These are phyloP conservation scores for Clonostachys byssicola DNA, from an alignment of 2,329 filamentous ascomycete species.

Conservation along the genomic window DNA sequence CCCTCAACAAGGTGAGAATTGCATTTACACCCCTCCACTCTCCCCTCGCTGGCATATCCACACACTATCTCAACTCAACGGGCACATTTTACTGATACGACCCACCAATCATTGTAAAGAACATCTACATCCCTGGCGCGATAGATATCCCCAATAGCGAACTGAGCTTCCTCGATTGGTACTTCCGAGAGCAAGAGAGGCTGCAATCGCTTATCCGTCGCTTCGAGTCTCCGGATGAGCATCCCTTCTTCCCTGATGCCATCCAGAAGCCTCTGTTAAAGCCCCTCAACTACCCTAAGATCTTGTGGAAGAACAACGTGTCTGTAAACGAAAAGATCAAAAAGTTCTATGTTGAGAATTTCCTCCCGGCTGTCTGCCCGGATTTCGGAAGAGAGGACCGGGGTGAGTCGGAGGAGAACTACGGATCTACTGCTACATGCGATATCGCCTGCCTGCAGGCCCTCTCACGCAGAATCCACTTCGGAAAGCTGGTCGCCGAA, in stretches of 20 bases:
- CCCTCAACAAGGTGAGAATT: conserved; percentile 59
- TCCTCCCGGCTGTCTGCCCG: conserved; percentile 81
- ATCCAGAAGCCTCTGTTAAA: conserved; percentile 80
- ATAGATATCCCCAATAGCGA: conserved; percentile 69
- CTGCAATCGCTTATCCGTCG: conserved; percentile 90
- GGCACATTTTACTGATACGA: background rate
- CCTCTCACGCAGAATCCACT: conserved; percentile 86
- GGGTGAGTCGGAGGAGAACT: conserved; percentile 87
- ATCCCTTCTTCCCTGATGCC: conserved; percentile 88
- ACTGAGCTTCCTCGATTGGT: conserved; percentile 90
- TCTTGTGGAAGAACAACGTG: conserved; percentile 84
- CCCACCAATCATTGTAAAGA: conserved; percentile 26
- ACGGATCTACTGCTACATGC: conserved; percentile 85
- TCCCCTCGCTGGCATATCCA: background rate
- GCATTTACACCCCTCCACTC: background rate
- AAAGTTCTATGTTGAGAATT: conserved; percentile 73
- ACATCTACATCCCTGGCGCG: conserved; percentile 80
- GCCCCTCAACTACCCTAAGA: conserved; percentile 80
- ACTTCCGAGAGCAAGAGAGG: conserved; percentile 83
- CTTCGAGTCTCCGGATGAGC: conserved; percentile 94
- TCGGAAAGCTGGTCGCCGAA: conserved; percentile 98
- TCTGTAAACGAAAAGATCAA: conserved; percentile 89
- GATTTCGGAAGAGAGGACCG: conserved; percentile 73
- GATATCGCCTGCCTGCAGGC: conserved; percentile 91
- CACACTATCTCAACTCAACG: background rate